These are phyloP conservation scores for Iberis pinnata DNA, from an alignment of 345 rosid species.

Conservation along the genomic window DNA sequence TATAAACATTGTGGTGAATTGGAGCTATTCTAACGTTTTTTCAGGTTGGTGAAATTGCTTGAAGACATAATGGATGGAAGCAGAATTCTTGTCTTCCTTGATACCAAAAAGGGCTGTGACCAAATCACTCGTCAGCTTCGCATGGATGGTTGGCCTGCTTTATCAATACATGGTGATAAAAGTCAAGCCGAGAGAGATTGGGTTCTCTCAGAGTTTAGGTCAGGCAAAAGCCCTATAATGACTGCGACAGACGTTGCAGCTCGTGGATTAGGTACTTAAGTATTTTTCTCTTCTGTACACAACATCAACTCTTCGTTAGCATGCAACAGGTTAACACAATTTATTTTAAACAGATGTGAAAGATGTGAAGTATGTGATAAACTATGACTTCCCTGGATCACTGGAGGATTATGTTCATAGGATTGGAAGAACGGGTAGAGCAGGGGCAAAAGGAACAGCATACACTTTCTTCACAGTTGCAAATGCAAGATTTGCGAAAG, in stretches of 20 bases:
- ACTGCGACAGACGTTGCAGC: constrained; percentile 99
- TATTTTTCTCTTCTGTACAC: neutral
- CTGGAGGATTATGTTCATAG: constrained; percentile 98
- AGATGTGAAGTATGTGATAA: constrained; percentile 88
- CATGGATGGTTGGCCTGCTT: constrained; percentile 99
- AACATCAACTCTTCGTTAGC: neutral
- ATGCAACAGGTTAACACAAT: neutral
- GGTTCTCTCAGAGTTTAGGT: constrained; percentile 97
- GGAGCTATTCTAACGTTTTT: neutral
- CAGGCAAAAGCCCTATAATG: constrained; percentile 99
- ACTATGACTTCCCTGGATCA: constrained; percentile 98
- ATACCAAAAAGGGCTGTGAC: constrained; percentile 98
- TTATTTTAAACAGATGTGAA: constrained; percentile 64
- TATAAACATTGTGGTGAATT: neutral
- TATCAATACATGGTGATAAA: constrained; percentile 97
- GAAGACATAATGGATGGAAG: constrained; percentile 99
- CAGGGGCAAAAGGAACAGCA: constrained; percentile 99
- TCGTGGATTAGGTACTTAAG: constrained; percentile 81
- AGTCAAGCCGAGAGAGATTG: constrained; percentile 99
- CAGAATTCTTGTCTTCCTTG: constrained; percentile 87
- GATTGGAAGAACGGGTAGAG: constrained; percentile 97
- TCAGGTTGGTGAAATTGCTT: constrained; percentile 84
- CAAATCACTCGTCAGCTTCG: constrained; percentile 98
- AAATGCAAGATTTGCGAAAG: constrained; percentile 95
- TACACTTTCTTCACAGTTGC: constrained; percentile 94